Base-by-base conservation (phyloP, 1,284 basidiomycete species). In the Apiotrichum porosum region DNA sequence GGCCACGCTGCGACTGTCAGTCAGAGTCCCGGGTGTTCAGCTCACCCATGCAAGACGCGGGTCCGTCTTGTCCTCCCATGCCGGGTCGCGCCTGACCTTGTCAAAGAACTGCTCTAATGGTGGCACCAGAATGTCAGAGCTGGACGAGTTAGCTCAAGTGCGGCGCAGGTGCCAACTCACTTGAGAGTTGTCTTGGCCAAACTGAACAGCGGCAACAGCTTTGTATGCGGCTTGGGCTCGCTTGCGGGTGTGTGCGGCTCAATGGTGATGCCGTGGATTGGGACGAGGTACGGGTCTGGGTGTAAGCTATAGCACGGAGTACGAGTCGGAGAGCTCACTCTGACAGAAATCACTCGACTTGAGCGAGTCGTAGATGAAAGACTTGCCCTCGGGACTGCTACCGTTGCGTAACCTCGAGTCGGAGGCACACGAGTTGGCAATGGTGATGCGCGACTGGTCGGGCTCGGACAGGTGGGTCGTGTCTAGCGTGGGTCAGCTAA, bases 21-120 rank as follows among this genome's bases (percentile, higher is more conserved):
- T 15, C 9, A 32, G 58, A 18, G 3, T 18, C 23, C 8, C 15
- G 15, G n/a, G 3, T 45, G 73, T 65, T 15, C 14, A 41, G 30
- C 21, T 17, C n/a, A 42, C 40, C 76, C 76, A 78, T 14, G 70
- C 68, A 1, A 78, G 57, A 45, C 69, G 66, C 42, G 66, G 59
- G 35, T 63, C 58, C 4, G 51, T 50, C 61, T 78, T 78, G 13
- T 68, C 54, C 37, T 73, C 69, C 76, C 76, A 78, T 15, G 57
- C 49, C 3, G 71, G 71, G 51, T 78, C 76, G 38, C 60, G 58
- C 0, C 71, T 69, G 3, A 64, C 50, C 3, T 37, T 38, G 44
- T 73, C 65, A 37, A 52, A 52, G 57, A 75, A 77, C 53, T 77
- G 76, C 42, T 78, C 76, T 4, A 77, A 66, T 3, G 77, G 77